phyloP scores from a whole-genome alignment of 2,329 filamentous ascomycete species.

The Colletotrichum lindemuthianum region DNA sequence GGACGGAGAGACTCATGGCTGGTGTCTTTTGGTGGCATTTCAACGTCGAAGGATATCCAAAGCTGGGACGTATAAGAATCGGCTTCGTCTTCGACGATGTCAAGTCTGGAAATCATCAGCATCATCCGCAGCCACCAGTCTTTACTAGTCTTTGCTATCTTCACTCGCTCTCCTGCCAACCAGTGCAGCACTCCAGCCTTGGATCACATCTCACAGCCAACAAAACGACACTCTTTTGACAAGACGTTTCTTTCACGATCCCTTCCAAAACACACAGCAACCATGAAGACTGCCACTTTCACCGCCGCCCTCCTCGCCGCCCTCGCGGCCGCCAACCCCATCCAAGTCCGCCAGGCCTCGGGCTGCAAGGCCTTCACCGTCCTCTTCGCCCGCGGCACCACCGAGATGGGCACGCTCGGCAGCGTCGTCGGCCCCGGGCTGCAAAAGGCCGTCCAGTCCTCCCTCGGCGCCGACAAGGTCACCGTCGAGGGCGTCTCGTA shows the following conservation, averaged over 20 bases:
- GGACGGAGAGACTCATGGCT: neutral
- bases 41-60: neutral
- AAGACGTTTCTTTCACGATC: conserved; percentile 9
- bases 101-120: neutral
- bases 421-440: conserved; percentile 59
- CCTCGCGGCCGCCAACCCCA: conserved; percentile 38
- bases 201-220: neutral
- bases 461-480: conserved; percentile 54
- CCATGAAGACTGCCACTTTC: conserved; percentile 48
- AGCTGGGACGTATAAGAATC: conserved; percentile 17
- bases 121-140: conserved; percentile 4
- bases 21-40: neutral
- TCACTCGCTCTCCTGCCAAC: conserved; percentile 1
- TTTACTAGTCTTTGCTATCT: neutral
- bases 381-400: conserved; percentile 66
- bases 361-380: conserved; percentile 59
- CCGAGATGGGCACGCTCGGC: conserved; percentile 63
- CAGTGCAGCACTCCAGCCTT: conserved; percentile 7
- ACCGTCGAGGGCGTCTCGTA: conserved; percentile 66
- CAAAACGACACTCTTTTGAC: neutral
- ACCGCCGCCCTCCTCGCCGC: conserved; percentile 40
- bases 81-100: neutral
- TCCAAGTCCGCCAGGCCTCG: conserved; percentile 26
- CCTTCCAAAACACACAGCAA: conserved; percentile 5
- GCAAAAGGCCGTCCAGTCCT: conserved; percentile 53